Evolutionary conservation across 768 basidiomycete genomes (phyloP), one percentile per base, ranked within the genome.

Genomic region (Rhodocollybia butyracea): DNA sequence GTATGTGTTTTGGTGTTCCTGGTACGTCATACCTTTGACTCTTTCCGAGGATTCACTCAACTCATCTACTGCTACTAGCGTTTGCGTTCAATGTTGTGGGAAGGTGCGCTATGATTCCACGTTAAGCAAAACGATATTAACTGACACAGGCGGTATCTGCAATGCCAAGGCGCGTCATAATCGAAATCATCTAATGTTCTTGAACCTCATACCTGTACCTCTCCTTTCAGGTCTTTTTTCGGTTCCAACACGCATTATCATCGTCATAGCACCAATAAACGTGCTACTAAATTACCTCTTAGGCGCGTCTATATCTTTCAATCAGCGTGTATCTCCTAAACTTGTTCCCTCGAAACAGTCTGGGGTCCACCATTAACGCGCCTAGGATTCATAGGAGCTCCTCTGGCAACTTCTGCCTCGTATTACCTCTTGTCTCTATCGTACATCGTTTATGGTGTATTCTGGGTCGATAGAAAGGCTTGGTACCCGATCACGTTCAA

Each of bases 351-450:
- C 15, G 21, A 29, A 3, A 42, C 39, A 66, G 83, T 86, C 1
- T 85, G 84, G 84, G 85, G 84, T 6, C 85, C 85, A 0, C 65
- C 76, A 31, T 66, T 77, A 2, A 65, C 88, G 47, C 71, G 82
- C n/a, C 66, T 90, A 2, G 88, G 88, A 2, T 90, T 85, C 66
- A 73, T 82, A 29, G 88, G 88, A 12, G 88, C 87, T 5, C 89
- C 89, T 0, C 68, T 90, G 4, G 82, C 88, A 0, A 87, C 88
- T 2, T 50, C 55, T 3, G 36, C 52, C 38, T 90, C 89, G 13
- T 91, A 94, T 72, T 96, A 95, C 67, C 76, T 96, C n/a, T 86
- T 94, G 40, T 76, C 84, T 0, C 51, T 82, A 41, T 65, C 79
- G 53, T 89, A 84, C 1, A 73, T 89, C 46, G 53, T 76, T 30